These are phyloP conservation scores for Fusarium graminum DNA, from an alignment of 2,329 filamentous ascomycete species.

Conservation along the genomic window DNA sequence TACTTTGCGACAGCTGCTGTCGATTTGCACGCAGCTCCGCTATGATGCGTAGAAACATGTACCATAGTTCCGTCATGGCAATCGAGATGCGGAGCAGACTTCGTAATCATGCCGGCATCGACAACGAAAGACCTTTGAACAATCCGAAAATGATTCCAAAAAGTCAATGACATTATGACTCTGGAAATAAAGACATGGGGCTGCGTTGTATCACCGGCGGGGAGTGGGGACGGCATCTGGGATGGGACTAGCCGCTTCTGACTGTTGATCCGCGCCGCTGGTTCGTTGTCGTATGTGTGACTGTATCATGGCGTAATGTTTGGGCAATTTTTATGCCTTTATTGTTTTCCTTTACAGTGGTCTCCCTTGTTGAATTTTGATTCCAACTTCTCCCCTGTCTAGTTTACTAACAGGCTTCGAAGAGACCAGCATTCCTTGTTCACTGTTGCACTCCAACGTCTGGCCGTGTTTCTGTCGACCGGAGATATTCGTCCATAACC, in stretches of 20 bases:
- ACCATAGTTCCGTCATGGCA: constrained; percentile 15
- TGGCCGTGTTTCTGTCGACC: not conserved
- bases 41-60: constrained; percentile 25
- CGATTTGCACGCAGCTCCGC: constrained; percentile 1
- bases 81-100: not conserved
- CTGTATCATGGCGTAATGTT: constrained; percentile 34
- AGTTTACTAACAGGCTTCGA: not conserved
- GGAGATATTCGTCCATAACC: not conserved
- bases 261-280: not conserved
- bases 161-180: constrained; percentile 36
- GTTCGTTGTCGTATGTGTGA: constrained; percentile 23
- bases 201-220: constrained; percentile 22
- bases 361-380: not conserved
- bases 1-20: not conserved
- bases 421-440: not conserved
- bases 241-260: not conserved
- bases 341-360: not conserved
- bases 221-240: constrained; percentile 1
- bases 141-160: constrained; percentile 10
- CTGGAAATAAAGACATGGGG: not conserved
- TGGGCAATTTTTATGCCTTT: not conserved
- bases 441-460: too few relatives aligned
- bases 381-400: not conserved
- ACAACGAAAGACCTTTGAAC: not conserved
- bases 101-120: constrained; percentile 29